Base-by-base conservation (phyloP, 2,329 filamentous ascomycete species). In the Dothistroma pini region DNA sequence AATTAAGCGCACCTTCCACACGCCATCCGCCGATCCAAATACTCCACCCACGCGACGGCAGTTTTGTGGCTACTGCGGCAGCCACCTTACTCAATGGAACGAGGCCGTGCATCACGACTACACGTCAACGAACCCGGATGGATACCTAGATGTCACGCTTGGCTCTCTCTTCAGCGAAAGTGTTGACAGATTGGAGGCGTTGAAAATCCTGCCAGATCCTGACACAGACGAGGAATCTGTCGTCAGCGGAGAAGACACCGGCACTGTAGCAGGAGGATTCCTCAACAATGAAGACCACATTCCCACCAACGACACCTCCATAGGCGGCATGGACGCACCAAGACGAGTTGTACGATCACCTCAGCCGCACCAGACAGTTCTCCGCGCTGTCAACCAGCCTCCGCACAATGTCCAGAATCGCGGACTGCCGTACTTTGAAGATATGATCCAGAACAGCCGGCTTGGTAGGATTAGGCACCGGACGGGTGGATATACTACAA, bases 31-130 rank as follows among this genome's bases (percentile, higher is more conserved):
- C 16, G 83, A 85, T 73, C 69, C 80, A 67, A 83, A 35, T 84
- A 56, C 80, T 82, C 56, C 77, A 83, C 68, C 67, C 0, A 80
- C 84, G 0, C 86, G 89, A 72, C 86, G 90, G 54, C 85, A 91
- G 67, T 97, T 97, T 76, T 97, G 93, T 76, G 93, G 93, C 25
- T 96, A 89, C 78, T 96, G 93, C 74, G 93, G 93, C 56, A 96
- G 92, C 0, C 89, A 90, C 12, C 79, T 97, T 57, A 89, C 88
- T 0, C 91, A 88, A 69, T 96, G 91, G 91, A 88, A 86, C 52
- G 92, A 96, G 74, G 76, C 84, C 47, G 54, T 38, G 19, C 51
- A 31, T n/a, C 49, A 44, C 22, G 59, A 54, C 25, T 50, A 58
- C 44, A 58, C 35, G 44, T 59, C 25, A 89, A 89, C 0, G 78